phyloP scores from a whole-genome alignment of 352 stramenopile species.

The Phytophthora lateralis region DNA sequence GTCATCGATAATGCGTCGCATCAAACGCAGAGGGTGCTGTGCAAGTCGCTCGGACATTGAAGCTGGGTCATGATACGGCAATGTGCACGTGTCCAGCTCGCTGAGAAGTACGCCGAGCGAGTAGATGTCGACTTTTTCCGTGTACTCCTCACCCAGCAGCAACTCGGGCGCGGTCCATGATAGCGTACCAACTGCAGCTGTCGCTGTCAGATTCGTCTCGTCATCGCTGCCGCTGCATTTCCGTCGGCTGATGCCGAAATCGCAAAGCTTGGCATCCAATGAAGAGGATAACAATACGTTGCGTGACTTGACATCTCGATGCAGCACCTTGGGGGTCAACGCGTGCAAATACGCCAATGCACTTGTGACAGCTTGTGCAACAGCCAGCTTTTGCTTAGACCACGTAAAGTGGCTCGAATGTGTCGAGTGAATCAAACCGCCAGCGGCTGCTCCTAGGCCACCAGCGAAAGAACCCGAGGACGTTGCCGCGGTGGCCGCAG shows the following conservation, averaged over 20 bases:
- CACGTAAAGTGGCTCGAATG: conserved; percentile 51
- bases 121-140: conserved; percentile 81
- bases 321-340: conserved; percentile 76
- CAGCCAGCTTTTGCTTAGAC: conserved; percentile 53
- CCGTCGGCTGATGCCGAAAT: conserved; percentile 62
- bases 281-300: conserved; percentile 77
- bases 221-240: conserved; percentile 48
- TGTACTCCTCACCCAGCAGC: conserved; percentile 70
- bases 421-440: conserved; percentile 21
- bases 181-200: conserved; percentile 56
- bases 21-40: conserved; percentile 58
- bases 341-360: conserved; percentile 85
- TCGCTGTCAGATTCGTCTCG: conserved; percentile 56
- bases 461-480: conserved; percentile 24
- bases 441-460: conserved; percentile 10
- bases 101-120: conserved; percentile 75
- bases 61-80: conserved; percentile 68
- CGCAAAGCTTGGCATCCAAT: conserved; percentile 60
- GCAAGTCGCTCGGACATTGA: conserved; percentile 48
- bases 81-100: conserved; percentile 73
- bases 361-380: conserved; percentile 59
- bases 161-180: conserved; percentile 71
- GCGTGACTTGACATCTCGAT: conserved; percentile 89
- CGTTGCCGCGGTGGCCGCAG: conserved; percentile 19
- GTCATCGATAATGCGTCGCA: conserved; percentile 67